Conservation (phyloP, 768 basidiomycete species). For the Suillus variegatus region DNA sequence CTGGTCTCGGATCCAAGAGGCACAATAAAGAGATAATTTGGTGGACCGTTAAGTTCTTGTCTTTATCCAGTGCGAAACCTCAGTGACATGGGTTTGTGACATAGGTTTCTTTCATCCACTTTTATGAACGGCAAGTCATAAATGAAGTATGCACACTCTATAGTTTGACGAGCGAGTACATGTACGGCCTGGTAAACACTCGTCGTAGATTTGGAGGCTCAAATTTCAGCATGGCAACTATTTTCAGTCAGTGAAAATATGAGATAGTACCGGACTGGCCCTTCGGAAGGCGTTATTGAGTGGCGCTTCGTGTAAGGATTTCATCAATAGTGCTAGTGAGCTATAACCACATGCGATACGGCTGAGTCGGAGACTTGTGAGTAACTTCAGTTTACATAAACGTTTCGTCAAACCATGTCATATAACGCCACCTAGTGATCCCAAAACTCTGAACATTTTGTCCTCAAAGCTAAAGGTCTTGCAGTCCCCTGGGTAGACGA, state of each 20-base stretch:
- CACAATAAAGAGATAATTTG: not conserved
- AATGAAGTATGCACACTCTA: slow-evolving; percentile 31
- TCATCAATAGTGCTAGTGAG: not conserved
- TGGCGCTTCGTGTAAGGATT: not conserved
- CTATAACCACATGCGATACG: not conserved
- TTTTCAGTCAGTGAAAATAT: slow-evolving; percentile 2
- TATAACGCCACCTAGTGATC: not conserved
- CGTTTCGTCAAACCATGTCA: too few species aligned
- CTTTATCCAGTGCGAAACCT: slow-evolving; percentile 17
- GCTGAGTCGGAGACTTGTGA: not conserved
- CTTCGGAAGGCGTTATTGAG: not conserved
- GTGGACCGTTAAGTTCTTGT: too few species aligned
- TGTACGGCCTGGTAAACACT: slow-evolving; percentile 3
- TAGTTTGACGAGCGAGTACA: slow-evolving; percentile 21
- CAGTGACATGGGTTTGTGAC: slow-evolving; percentile 9
- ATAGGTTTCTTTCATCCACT: slow-evolving; percentile 10
- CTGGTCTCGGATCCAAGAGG: slow-evolving; percentile 17
- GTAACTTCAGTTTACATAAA: too few species aligned
- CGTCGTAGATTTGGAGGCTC: not conserved
- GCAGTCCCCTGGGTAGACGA: not conserved
- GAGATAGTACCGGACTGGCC: not conserved
- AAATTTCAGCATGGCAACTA: not conserved
- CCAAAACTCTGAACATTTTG: not conserved
- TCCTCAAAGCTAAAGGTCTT: not conserved
- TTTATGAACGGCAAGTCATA: slow-evolving; percentile 23